Evolutionary conservation across 768 basidiomycete genomes (phyloP).

Genomic region (Coprinopsis strossmayeri): DNA sequence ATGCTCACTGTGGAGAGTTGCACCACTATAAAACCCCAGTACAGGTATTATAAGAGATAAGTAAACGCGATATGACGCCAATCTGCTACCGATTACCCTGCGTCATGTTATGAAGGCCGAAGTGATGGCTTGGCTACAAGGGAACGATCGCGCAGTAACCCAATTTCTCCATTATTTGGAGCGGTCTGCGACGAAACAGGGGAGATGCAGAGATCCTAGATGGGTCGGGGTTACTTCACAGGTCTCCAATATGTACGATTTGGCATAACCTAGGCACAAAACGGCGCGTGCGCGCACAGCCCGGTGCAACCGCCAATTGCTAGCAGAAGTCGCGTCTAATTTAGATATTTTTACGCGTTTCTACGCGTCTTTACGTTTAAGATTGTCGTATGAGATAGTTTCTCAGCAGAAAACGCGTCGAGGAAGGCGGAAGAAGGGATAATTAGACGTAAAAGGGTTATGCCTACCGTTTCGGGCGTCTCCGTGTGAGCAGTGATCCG

Average conservation of each 20-base stretch:
- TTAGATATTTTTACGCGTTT: constrained; percentile 29
- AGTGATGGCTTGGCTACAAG: background rate
- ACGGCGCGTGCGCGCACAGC: background rate
- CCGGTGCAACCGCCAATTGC: background rate
- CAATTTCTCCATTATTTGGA: background rate
- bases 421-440: constrained; percentile 5
- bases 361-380: constrained; percentile 38
- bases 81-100: background rate
- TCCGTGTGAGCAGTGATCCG: constrained; percentile 28
- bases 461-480: constrained; percentile 16
- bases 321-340: background rate
- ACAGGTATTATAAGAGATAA: background rate
- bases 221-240: background rate
- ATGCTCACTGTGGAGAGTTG: no score
- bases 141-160: background rate
- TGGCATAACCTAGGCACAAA: constrained; percentile 1
- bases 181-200: background rate
- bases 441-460: constrained; percentile 13
- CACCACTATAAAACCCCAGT: no score
- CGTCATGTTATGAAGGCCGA: background rate
- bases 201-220: background rate
- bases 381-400: constrained; percentile 4
- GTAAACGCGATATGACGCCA: background rate
- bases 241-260: background rate
- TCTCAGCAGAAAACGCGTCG: constrained; percentile 12